These are phyloP conservation scores for Globisporangium canariense DNA, from an alignment of 352 stramenopile species.

Conservation along the genomic window DNA sequence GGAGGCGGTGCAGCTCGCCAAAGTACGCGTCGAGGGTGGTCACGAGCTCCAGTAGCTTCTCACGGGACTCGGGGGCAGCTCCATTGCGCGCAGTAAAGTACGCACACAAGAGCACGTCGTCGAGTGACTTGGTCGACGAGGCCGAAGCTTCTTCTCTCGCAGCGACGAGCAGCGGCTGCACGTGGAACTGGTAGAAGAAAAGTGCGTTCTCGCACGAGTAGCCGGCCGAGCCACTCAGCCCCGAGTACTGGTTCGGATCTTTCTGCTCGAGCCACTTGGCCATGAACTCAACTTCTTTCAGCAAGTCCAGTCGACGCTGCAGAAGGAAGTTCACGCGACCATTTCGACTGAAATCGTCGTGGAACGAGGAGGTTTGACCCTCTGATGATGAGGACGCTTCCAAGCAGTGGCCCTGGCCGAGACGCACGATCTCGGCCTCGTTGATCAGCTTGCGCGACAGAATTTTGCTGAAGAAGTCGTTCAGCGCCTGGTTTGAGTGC, in stretches of 20 bases:
- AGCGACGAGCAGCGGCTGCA: slow-evolving; percentile 75
- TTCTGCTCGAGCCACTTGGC: slow-evolving; percentile 82
- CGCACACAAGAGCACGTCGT: slow-evolving; percentile 23
- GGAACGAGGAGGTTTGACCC: slow-evolving; percentile 29
- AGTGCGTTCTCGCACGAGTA: slow-evolving; percentile 97
- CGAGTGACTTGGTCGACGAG: slow-evolving; percentile 5
- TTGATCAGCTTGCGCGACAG: slow-evolving; percentile 74
- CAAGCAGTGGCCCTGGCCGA: slow-evolving; percentile 46
- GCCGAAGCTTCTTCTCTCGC: slow-evolving; percentile 11
- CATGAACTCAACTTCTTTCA: slow-evolving; percentile 92
- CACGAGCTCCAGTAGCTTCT: slow-evolving; percentile 48
- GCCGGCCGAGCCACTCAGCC: slow-evolving; percentile 62
- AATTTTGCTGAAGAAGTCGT: slow-evolving; percentile 95
- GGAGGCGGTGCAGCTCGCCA: slow-evolving; percentile 88
- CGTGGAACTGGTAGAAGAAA: slow-evolving; percentile 93
- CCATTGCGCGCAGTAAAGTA: slow-evolving; percentile 43
- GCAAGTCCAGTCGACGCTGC: slow-evolving; percentile 65
- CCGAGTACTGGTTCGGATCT: slow-evolving; percentile 37
- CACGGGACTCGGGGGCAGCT: slow-evolving; percentile 17
- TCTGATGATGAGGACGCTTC: background rate
- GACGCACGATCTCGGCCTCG: slow-evolving; percentile 87
- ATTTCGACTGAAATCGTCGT: slow-evolving; percentile 89
- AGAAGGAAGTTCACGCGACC: slow-evolving; percentile 90
- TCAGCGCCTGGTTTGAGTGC: slow-evolving; percentile 93
- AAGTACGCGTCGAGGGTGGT: slow-evolving; percentile 88